Conservation (phyloP, 345 rosid species). For the Citrus maxima region DNA sequence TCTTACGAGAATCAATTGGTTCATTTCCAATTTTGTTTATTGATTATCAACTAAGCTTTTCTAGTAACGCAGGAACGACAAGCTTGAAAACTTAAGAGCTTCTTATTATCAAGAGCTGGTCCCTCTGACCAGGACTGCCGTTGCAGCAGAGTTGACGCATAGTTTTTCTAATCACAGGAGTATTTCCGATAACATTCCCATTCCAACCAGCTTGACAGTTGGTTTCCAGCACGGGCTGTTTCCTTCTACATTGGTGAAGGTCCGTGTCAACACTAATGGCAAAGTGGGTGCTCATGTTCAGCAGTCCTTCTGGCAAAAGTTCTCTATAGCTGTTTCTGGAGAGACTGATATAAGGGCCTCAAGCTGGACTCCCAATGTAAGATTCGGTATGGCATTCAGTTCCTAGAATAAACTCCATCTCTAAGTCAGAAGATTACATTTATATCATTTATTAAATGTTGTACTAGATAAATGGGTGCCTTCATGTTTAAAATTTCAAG, state of each 20-base stretch:
- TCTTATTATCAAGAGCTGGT: slow-evolving; percentile 32
- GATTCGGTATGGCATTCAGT: slow-evolving; percentile 26
- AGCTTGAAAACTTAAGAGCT: slow-evolving; percentile 29
- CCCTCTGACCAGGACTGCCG: slow-evolving; percentile 34
- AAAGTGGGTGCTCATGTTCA: slow-evolving; percentile 35
- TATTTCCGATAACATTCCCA: not conserved
- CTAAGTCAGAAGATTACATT: not conserved
- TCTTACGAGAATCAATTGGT: not conserved
- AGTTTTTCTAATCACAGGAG: slow-evolving; percentile 6
- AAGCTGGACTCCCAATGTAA: slow-evolving; percentile 33
- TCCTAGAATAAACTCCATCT: slow-evolving; percentile 3
- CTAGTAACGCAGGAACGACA: slow-evolving; percentile 45
- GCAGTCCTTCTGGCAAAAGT: slow-evolving; percentile 32
- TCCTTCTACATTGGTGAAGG: slow-evolving; percentile 43
- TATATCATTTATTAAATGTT: not conserved
- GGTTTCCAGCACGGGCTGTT: slow-evolving; percentile 43
- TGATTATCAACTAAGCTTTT: not conserved
- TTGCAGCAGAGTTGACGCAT: slow-evolving; percentile 54
- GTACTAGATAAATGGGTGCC: not conserved
- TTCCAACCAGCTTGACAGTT: slow-evolving; percentile 23
- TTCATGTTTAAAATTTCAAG: not conserved
- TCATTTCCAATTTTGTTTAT: not conserved
- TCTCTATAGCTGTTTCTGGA: slow-evolving; percentile 35
- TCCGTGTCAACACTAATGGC: slow-evolving; percentile 38
- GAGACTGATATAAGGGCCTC: slow-evolving; percentile 32